Conservation (phyloP, 1,284 basidiomycete species). For the Ustilago crameri region DNA sequence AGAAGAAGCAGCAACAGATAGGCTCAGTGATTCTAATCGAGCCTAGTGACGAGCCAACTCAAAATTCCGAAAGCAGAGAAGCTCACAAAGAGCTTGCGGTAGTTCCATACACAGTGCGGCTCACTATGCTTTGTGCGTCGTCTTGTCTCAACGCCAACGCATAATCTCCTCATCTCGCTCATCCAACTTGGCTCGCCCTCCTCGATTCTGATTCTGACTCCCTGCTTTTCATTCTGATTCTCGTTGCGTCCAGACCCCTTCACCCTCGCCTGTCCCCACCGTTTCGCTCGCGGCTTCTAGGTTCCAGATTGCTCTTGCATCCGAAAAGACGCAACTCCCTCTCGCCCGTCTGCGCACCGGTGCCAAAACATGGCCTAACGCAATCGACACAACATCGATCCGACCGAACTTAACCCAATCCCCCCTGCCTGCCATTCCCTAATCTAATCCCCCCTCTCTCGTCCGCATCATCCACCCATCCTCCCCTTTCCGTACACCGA, state of each 20-base stretch:
- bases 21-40: background rate
- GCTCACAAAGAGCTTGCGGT: no score
- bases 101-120: no score
- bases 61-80: background rate
- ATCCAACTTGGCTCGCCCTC: background rate
- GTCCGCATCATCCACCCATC: background rate
- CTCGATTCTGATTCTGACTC: no score
- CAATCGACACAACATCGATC: constrained; percentile 43
- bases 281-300: background rate
- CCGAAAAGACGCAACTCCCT: constrained; percentile 19
- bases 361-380: no score
- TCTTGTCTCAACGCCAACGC: constrained; percentile 16
- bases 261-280: constrained; percentile 4
- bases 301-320: constrained; percentile 28
- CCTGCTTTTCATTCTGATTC: no score
- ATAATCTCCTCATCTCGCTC: constrained; percentile 10
- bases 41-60: background rate
- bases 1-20: background rate
- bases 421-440: background rate
- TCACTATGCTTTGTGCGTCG: constrained; percentile 4
- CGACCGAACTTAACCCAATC: constrained; percentile 13
- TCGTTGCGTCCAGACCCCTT: background rate
- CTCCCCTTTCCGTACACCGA: constrained; percentile 1
- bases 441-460: background rate
- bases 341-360: background rate